These are phyloP conservation scores for Ricinus communis DNA, from an alignment of 345 rosid species.

Conservation along the genomic window DNA sequence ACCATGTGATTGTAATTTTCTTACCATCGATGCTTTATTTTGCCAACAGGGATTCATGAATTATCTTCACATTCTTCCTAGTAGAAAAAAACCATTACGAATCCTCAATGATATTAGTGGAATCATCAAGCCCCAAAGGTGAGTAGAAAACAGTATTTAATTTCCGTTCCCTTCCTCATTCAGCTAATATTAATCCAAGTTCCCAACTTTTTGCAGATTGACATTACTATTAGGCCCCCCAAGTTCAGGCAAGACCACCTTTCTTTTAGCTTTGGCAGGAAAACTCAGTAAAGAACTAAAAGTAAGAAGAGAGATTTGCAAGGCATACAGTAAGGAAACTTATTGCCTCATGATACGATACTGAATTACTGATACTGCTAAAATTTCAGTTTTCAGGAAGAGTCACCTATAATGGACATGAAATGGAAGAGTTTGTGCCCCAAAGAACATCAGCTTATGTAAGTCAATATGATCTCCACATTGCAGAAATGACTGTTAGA, in stretches of 20 bases:
- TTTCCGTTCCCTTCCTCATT: no score
- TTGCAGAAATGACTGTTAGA: slow-evolving; percentile 64
- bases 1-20: no score
- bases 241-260: slow-evolving; percentile 58
- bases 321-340: background rate
- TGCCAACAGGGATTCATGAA: slow-evolving; percentile 41
- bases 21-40: no score
- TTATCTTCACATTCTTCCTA: slow-evolving; percentile 46
- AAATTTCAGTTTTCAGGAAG: slow-evolving; percentile 50
- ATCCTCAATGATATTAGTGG: slow-evolving; percentile 53
- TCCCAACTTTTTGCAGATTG: slow-evolving; percentile 53
- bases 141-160: background rate
- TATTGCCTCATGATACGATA: no score
- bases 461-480: slow-evolving; percentile 59
- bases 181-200: no score
- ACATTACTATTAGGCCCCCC: slow-evolving; percentile 64
- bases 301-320: slow-evolving; percentile 26
- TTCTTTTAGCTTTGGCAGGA: slow-evolving; percentile 56
- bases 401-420: slow-evolving; percentile 64
- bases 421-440: slow-evolving; percentile 62
- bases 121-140: slow-evolving; percentile 58
- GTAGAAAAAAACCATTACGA: slow-evolving; percentile 46
- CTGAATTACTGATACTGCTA: background rate
- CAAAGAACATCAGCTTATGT: slow-evolving; percentile 64
- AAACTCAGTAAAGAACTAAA: slow-evolving; percentile 53